Percentiles rank a stretch among this genome's conserved stretches.
Conservation (phyloP, 2,329 filamentous ascomycete species). For the Ascochyta koolunga region DNA sequence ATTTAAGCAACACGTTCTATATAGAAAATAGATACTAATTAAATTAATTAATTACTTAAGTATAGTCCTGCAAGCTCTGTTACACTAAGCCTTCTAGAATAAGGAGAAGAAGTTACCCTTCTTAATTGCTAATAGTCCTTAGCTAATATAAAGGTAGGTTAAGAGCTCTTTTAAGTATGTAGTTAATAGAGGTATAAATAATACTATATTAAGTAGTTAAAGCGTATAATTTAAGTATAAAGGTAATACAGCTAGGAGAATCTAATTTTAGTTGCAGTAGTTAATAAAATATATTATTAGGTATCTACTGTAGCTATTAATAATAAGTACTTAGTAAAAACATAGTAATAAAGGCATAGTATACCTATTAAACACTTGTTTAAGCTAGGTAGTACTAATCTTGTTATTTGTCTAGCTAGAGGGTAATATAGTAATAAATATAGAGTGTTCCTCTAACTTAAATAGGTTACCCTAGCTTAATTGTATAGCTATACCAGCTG, state of each 20-base stretch:
- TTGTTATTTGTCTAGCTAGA: background rate
- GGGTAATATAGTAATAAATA: background rate
- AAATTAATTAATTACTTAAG: too few species aligned
- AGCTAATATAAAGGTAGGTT: background rate
- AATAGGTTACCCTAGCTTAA: too few species aligned
- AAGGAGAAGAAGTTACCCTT: background rate
- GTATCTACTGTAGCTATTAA: slow-evolving; percentile 7
- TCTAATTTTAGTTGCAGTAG: slow-evolving; percentile 7
- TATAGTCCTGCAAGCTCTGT: too few species aligned
- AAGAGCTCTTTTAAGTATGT: background rate
- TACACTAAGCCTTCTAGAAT: background rate
- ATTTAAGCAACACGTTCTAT: too few species aligned
- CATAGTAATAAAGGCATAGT: background rate
- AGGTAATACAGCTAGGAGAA: slow-evolving; percentile 4
- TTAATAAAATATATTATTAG: slow-evolving; percentile 12
- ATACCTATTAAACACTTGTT: too few species aligned
- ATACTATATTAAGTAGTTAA: slow-evolving; percentile 5
- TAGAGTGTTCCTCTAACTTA: background rate
- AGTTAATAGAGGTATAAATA: background rate
- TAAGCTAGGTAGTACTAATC: too few species aligned
- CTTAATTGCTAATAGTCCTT: background rate
- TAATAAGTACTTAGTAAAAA: slow-evolving; percentile 4
- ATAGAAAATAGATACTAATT: too few species aligned
- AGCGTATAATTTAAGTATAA: slow-evolving; percentile 10
- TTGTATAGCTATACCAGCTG: background rate